Evolutionary conservation across 2,329 filamentous ascomycete species (phyloP).

Genomic region (Ophiostoma ips): DNA sequence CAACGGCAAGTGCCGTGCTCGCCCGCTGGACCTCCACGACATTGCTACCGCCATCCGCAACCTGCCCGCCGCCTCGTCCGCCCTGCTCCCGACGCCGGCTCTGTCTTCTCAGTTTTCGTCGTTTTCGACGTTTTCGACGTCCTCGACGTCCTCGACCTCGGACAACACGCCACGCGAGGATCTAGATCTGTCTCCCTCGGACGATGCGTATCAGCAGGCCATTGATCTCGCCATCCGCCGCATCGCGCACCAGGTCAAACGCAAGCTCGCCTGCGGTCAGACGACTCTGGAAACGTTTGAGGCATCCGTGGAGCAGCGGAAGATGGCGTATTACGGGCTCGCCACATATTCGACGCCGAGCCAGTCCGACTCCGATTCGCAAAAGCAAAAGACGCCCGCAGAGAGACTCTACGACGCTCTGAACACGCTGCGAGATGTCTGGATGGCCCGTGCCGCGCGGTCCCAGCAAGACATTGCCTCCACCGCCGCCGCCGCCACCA

Average conservation of each 20-base stretch:
- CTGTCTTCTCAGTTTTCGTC: neutral
- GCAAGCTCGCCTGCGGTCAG: neutral
- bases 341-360: too few relatives aligned
- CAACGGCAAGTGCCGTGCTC: constrained; percentile 2
- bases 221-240: neutral
- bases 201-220: constrained; percentile 1
- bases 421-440: neutral
- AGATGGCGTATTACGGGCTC: neutral
- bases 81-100: constrained; percentile 1
- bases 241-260: neutral
- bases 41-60: constrained; percentile 2
- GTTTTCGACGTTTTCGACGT: too few relatives aligned
- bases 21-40: constrained; percentile 3
- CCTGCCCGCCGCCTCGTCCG: constrained; percentile 1
- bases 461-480: neutral
- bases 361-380: neutral
- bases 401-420: neutral
- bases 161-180: neutral
- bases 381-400: neutral
- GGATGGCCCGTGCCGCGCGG: neutral
- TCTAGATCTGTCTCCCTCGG: neutral
- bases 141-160: too few relatives aligned
- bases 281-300: neutral
- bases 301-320: neutral
- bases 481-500: neutral